Evolutionary conservation across 768 basidiomycete genomes (phyloP).

Genomic region (Tricholoma matsutake): DNA sequence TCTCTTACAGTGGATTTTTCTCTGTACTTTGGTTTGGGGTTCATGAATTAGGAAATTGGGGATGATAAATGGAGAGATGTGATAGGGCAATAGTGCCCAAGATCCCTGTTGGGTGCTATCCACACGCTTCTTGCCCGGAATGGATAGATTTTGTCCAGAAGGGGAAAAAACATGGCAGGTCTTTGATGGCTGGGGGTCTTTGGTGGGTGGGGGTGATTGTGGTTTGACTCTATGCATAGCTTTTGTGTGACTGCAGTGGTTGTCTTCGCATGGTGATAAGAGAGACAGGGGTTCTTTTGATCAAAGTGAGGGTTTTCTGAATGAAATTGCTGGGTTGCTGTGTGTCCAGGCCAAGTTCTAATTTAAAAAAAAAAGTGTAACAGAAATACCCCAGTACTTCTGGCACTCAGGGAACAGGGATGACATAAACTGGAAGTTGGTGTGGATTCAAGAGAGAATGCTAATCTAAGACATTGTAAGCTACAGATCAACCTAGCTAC

Average conservation of each 20-base stretch:
- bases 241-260: not conserved
- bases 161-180: not conserved
- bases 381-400: not conserved
- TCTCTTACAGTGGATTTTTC: too few relatives aligned
- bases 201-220: too few relatives aligned
- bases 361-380: not conserved
- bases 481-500: too few relatives aligned
- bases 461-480: too few relatives aligned
- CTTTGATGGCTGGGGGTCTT: not conserved
- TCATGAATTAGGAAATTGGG: not conserved
- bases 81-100: not conserved
- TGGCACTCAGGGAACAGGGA: not conserved
- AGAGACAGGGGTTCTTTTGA: not conserved
- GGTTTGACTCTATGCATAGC: not conserved
- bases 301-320: not conserved
- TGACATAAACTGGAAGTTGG: too few relatives aligned
- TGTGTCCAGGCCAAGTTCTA: not conserved
- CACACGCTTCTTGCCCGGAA: not conserved
- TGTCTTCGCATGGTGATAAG: not conserved
- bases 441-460: too few relatives aligned
- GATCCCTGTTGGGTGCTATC: not conserved
- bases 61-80: not conserved
- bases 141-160: not conserved
- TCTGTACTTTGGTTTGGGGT: not conserved
- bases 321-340: too few relatives aligned